Conservation (phyloP, 1,284 basidiomycete species). For the Fomitopsis betulina region DNA sequence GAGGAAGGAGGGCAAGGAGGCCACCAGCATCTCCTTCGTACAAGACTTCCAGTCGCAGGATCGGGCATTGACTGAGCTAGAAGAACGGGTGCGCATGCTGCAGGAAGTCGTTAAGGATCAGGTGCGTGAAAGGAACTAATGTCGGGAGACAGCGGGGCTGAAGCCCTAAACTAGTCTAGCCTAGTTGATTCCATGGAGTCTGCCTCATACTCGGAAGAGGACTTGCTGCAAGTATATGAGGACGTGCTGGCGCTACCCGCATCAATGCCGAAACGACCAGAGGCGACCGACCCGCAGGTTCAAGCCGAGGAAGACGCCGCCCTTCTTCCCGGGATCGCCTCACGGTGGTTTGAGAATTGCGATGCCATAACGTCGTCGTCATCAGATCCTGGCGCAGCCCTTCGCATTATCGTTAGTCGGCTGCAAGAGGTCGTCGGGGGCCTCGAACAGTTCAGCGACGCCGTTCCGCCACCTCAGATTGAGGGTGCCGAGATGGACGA, state of each 20-base stretch:
- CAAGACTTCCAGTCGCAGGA: neutral
- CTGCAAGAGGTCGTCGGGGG: constrained; percentile 13
- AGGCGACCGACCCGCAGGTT: constrained; percentile 5
- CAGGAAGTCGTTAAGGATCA: constrained; percentile 13
- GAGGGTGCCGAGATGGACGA: neutral
- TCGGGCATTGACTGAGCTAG: constrained; percentile 14
- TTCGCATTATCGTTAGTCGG: constrained; percentile 11
- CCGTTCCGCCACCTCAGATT: neutral
- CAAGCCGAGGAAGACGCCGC: constrained; percentile 5
- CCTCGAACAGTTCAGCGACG: neutral
- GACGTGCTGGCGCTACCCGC: constrained; percentile 43
- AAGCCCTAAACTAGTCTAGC: neutral
- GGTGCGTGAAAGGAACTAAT: constrained; percentile 6
- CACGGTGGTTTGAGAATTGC: constrained; percentile 12
- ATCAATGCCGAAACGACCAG: neutral
- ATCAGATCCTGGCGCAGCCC: neutral
- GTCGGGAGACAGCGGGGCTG: neutral
- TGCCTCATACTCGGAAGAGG: constrained; percentile 42
- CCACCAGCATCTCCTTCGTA: neutral
- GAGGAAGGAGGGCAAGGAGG: neutral
- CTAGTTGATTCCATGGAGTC: constrained; percentile 1
- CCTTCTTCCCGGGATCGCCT: neutral
- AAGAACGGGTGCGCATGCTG: constrained; percentile 17
- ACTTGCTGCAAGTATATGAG: constrained; percentile 46
- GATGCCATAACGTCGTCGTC: constrained; percentile 2